These are phyloP conservation scores for Diospyros kaki DNA, from an alignment of 148 eudicot genomes.

Conservation along the genomic window DNA sequence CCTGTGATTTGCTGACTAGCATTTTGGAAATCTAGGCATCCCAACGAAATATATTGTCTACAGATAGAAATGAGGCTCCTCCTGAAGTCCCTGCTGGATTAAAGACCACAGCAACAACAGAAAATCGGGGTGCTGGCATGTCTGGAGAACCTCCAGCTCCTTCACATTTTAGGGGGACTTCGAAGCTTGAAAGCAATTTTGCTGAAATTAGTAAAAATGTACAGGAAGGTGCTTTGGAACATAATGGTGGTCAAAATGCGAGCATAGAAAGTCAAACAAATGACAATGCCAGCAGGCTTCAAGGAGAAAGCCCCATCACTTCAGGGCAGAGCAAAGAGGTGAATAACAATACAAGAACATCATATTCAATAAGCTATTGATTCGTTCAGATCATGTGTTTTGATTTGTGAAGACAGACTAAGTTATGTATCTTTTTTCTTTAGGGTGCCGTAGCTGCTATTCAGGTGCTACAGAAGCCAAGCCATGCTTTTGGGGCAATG, in stretches of 20 bases:
- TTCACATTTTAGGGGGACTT: constrained; percentile 8
- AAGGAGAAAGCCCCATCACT: constrained; percentile 14
- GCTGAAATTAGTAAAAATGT: constrained; percentile 9
- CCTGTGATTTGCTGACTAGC: constrained; percentile 3
- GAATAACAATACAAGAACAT: not conserved
- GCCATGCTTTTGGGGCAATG: constrained; percentile 78
- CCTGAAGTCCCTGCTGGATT: constrained; percentile 14
- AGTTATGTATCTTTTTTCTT: not conserved
- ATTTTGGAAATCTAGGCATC: constrained; percentile 38
- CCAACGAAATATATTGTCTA: constrained; percentile 26
- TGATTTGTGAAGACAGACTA: not conserved
- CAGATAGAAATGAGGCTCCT: constrained; percentile 39
- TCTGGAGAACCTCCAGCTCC: constrained; percentile 10
- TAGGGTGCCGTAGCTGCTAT: constrained; percentile 67
- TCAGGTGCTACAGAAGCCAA: constrained; percentile 75
- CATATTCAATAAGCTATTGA: constrained; percentile 6
- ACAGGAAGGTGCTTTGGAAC: constrained; percentile 15
- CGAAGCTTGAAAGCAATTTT: constrained; percentile 13
- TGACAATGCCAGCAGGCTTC: constrained; percentile 10
- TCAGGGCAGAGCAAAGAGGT: constrained; percentile 17
- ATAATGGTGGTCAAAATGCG: constrained; percentile 19
- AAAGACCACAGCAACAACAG: constrained; percentile 19
- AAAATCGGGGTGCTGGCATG: constrained; percentile 17
- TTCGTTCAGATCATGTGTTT: not conserved
- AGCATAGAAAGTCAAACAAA: constrained; percentile 12